Conservation (phyloP, 257 asterid genomes). For the Penstemon barbatus region DNA sequence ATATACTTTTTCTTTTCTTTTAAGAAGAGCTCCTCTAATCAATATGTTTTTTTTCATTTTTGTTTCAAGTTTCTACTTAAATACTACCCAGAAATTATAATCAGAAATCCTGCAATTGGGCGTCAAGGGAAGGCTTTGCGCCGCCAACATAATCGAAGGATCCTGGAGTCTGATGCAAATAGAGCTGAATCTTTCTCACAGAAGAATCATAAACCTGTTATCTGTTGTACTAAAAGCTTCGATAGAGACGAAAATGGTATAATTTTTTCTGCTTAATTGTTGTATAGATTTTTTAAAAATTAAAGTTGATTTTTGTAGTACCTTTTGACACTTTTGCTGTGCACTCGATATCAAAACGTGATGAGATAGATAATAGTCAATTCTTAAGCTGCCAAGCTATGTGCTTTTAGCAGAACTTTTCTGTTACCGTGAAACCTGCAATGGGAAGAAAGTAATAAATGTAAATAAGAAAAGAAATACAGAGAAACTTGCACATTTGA, state of each 20-base stretch:
- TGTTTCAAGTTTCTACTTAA: conserved; percentile 64
- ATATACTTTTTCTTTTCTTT: not conserved
- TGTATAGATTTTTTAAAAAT: not conserved
- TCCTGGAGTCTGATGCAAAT: conserved; percentile 52
- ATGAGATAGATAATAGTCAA: not conserved
- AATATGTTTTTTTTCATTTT: conserved; percentile 20
- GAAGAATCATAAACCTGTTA: conserved; percentile 25
- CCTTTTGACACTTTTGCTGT: conserved; percentile 7
- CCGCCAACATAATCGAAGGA: conserved; percentile 70
- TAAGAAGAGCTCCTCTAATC: conserved; percentile 14
- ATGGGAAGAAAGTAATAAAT: not conserved
- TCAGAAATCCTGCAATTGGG: conserved; percentile 65
- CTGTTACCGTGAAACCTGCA: not conserved
- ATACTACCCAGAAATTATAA: conserved; percentile 61
- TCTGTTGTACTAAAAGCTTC: conserved; percentile 18
- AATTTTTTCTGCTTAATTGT: conserved; percentile 14
- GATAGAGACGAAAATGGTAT: conserved; percentile 18
- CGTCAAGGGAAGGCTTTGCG: conserved; percentile 97
- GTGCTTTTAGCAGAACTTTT: not conserved
- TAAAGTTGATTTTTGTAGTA: conserved; percentile 9
- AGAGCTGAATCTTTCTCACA: conserved; percentile 29
- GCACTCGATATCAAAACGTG: conserved; percentile 6
- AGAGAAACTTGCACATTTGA: not conserved
- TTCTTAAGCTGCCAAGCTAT: not conserved
- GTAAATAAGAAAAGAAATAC: not conserved